These are phyloP conservation scores for Mrakia frigida DNA, from an alignment of 768 basidiomycete genomes.

Conservation along the genomic window DNA sequence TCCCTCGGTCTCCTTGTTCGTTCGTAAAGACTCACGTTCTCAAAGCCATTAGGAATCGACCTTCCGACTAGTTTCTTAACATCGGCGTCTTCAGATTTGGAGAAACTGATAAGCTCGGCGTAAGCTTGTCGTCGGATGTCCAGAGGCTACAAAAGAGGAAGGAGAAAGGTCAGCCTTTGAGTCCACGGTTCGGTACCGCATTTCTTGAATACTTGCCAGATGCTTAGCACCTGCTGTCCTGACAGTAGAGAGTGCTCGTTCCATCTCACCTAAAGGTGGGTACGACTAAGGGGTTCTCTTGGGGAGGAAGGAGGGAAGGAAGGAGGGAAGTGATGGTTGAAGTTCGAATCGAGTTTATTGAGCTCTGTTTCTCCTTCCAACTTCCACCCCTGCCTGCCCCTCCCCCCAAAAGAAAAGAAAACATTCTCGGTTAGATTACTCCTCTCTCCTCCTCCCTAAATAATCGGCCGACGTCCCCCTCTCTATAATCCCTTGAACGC, in stretches of 20 bases:
- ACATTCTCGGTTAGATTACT: too few species aligned
- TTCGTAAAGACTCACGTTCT: background rate
- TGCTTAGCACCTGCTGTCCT: background rate
- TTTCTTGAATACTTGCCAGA: background rate
- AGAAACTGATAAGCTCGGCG: conserved; percentile 1
- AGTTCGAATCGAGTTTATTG: too few species aligned
- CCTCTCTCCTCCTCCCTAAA: too few species aligned
- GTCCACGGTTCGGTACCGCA: too few species aligned
- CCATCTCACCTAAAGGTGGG: background rate
- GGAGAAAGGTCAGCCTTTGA: background rate
- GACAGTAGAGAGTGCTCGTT: background rate
- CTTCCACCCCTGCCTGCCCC: too few species aligned
- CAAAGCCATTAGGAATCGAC: background rate
- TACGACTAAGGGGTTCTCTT: too few species aligned
- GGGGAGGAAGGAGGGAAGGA: too few species aligned
- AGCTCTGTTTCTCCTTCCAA: too few species aligned
- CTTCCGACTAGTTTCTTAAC: conserved; percentile 18
- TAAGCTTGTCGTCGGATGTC: background rate
- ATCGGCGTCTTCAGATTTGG: background rate
- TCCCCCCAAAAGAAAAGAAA: too few species aligned
- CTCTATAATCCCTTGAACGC: too few species aligned
- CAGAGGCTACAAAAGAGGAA: background rate
- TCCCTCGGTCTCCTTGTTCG: too few species aligned
- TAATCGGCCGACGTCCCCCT: too few species aligned
- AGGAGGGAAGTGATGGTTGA: background rate